These are phyloP conservation scores for Thielaviopsis ethacetica DNA, from an alignment of 2,329 filamentous ascomycete species.

Conservation along the genomic window DNA sequence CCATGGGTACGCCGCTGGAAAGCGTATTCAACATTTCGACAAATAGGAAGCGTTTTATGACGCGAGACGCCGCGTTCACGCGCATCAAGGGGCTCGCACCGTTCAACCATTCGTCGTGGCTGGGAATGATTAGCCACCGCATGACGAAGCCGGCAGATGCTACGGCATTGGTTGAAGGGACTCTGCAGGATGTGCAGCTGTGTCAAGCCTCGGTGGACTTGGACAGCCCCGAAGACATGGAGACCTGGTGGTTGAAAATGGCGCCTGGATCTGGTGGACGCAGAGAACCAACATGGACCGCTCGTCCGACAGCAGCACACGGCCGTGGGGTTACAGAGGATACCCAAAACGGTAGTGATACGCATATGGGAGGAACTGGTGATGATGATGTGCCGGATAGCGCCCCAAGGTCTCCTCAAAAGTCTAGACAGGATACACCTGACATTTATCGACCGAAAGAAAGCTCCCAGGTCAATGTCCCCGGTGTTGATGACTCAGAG, in stretches of 20 bases:
- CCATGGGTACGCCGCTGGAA: constrained; percentile 33
- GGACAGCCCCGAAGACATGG: neutral
- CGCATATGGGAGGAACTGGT: neutral
- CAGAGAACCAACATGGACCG: neutral
- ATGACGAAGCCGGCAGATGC: neutral
- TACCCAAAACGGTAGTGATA: neutral
- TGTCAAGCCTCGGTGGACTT: neutral
- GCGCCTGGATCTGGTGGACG: neutral
- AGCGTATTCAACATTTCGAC: constrained; percentile 35
- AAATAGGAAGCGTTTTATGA: constrained; percentile 27
- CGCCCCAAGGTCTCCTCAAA: neutral
- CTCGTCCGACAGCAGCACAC: neutral
- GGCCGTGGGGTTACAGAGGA: neutral
- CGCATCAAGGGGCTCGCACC: constrained; percentile 35
- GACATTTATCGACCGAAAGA: neutral
- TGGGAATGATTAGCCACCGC: neutral
- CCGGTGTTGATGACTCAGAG: neutral
- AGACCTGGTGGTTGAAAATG: constrained; percentile 9
- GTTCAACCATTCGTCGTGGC: constrained; percentile 19
- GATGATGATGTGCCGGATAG: neutral
- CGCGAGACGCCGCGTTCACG: constrained; percentile 27
- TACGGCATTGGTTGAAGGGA: neutral
- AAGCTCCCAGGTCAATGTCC: neutral
- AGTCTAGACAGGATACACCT: neutral
- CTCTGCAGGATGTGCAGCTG: constrained; percentile 2